These are phyloP conservation scores for Chalciporus piperatus DNA, from an alignment of 768 basidiomycete genomes.

Conservation along the genomic window DNA sequence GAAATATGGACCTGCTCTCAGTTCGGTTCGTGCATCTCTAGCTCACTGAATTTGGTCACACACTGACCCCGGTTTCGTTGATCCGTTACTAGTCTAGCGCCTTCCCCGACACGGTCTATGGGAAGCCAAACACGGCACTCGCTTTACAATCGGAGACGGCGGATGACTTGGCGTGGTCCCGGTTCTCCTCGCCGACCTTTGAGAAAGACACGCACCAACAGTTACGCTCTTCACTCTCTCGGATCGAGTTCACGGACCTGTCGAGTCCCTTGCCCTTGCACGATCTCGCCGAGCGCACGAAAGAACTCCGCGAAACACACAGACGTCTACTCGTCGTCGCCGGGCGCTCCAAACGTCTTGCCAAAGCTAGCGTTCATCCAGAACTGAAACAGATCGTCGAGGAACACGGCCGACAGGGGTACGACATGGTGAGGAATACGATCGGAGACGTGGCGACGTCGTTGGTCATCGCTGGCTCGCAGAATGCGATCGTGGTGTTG, in stretches of 20 bases:
- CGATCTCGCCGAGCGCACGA: constrained; percentile 45
- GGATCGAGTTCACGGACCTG: constrained; percentile 59
- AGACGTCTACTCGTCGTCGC: constrained; percentile 59
- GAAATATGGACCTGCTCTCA: constrained; percentile 12
- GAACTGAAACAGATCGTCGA: constrained; percentile 56
- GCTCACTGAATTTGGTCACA: not conserved
- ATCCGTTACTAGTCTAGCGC: constrained; percentile 39
- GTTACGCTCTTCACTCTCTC: constrained; percentile 44
- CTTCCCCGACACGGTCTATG: constrained; percentile 73
- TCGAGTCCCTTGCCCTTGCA: constrained; percentile 56
- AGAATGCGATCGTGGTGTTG: constrained; percentile 62
- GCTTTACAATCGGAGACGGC: constrained; percentile 77
- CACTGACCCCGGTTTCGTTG: constrained; percentile 1
- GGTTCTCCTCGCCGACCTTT: constrained; percentile 41
- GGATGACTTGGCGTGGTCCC: constrained; percentile 75
- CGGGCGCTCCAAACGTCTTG: constrained; percentile 75
- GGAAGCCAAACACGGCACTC: constrained; percentile 57
- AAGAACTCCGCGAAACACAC: constrained; percentile 20
- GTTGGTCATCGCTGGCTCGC: constrained; percentile 61
- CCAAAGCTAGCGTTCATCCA: constrained; percentile 50
- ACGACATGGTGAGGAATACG: constrained; percentile 60
- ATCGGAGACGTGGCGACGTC: constrained; percentile 83
- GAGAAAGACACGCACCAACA: constrained; percentile 7
- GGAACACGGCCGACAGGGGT: constrained; percentile 20
- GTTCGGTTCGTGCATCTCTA: constrained; percentile 10